These are phyloP conservation scores for Penicillium paneum DNA, from an alignment of 2,329 filamentous ascomycete genomes.

Conservation along the genomic window DNA sequence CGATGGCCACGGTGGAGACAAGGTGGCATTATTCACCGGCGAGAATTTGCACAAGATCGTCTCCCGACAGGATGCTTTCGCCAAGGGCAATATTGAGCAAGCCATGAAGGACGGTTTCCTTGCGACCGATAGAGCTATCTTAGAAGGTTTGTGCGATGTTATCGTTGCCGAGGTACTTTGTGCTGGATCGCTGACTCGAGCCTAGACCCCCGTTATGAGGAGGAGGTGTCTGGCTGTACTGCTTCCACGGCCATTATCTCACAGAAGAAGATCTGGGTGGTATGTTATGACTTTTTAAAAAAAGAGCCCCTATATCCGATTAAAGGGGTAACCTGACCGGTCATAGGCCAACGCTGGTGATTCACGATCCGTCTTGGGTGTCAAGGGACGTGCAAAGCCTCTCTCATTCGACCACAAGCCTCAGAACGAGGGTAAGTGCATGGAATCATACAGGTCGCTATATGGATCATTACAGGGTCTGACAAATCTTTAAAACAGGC, in stretches of 20 bases:
- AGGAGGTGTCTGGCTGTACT: constrained; percentile 97
- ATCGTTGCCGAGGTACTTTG: not conserved
- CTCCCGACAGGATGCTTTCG: constrained; percentile 90
- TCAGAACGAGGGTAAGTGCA: constrained; percentile 78
- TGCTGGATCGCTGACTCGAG: constrained; percentile 14
- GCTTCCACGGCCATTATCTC: constrained; percentile 88
- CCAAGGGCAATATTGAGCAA: constrained; percentile 86
- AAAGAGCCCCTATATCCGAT: not conserved
- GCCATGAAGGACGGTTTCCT: constrained; percentile 96
- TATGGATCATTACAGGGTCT: not conserved
- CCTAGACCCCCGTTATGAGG: constrained; percentile 90
- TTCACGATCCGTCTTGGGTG: constrained; percentile 88
- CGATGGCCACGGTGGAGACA: constrained; percentile 95
- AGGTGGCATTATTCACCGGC: constrained; percentile 89
- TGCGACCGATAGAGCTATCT: constrained; percentile 90
- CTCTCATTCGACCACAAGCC: constrained; percentile 99
- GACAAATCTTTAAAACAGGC: constrained; percentile 51
- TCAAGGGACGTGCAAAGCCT: constrained; percentile 95
- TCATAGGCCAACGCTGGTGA: constrained; percentile 90
- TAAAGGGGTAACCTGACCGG: constrained; percentile 21
- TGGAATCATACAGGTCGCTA: not conserved
- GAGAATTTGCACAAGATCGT: constrained; percentile 93
- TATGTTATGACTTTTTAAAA: constrained; percentile 53
- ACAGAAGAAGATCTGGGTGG: constrained; percentile 88
- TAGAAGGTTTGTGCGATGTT: constrained; percentile 67